Evolutionary conservation across 345 rosid genomes (phyloP).

Genomic region (Cochlearia excelsa): DNA sequence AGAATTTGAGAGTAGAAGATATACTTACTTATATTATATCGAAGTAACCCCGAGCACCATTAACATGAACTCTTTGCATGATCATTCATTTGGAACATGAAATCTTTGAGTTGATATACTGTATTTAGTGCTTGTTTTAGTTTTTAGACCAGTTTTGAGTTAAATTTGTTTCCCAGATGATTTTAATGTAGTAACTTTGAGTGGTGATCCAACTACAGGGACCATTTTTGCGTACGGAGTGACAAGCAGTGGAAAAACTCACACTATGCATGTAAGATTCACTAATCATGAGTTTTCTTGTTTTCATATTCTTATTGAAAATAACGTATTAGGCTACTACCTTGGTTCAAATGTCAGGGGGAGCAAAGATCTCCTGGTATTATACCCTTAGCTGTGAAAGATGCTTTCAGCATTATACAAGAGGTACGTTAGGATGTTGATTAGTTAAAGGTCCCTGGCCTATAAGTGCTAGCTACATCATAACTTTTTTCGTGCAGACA

Average conservation of each 20-base stretch:
- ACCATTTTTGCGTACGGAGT: slow-evolving; percentile 98
- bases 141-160: slow-evolving; percentile 10
- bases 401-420: slow-evolving; percentile 94
- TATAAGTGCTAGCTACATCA: slow-evolving; percentile 22
- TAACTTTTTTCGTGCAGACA: slow-evolving; percentile 46
- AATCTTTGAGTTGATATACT: slow-evolving; percentile 9
- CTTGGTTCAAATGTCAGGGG: slow-evolving; percentile 61
- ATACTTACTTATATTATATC: slow-evolving; percentile 8
- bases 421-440: slow-evolving; percentile 56
- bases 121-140: slow-evolving; percentile 13
- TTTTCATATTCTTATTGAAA: not conserved
- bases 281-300: slow-evolving; percentile 11
- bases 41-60: not conserved
- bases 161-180: slow-evolving; percentile 10
- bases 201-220: slow-evolving; percentile 47
- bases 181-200: slow-evolving; percentile 23
- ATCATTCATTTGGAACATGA: slow-evolving; percentile 12
- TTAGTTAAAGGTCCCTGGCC: slow-evolving; percentile 19
- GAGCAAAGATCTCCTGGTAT: slow-evolving; percentile 99
- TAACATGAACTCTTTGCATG: slow-evolving; percentile 16
- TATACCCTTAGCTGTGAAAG: slow-evolving; percentile 92
- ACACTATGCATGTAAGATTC: slow-evolving; percentile 94
- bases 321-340: not conserved
- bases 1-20: not conserved
- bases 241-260: slow-evolving; percentile 99